phyloP scores from a whole-genome alignment of 176 grass and related monocot species.

The Neostapfia colusana region DNA sequence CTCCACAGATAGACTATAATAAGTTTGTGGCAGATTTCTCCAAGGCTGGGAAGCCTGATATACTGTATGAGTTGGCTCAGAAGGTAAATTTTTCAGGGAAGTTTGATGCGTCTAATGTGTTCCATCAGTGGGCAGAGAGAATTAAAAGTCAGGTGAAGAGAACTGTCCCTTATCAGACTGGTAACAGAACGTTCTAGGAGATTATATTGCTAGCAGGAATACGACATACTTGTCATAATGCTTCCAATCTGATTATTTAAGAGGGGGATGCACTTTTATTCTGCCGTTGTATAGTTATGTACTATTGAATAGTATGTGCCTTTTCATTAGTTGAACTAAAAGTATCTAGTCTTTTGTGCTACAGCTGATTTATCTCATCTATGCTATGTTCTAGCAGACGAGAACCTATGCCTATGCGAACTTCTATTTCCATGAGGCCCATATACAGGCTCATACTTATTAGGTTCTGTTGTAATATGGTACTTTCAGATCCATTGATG shows the following conservation, averaged over 20 bases:
- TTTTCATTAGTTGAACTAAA: background rate
- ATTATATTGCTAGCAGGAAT: background rate
- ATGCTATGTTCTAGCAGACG: slow-evolving; percentile 14
- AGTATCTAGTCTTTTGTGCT: background rate
- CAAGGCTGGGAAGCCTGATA: slow-evolving; percentile 71
- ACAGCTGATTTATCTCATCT: background rate
- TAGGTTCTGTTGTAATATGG: background rate
- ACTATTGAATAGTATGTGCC: background rate
- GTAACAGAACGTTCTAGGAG: slow-evolving; percentile 34
- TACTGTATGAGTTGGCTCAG: slow-evolving; percentile 73
- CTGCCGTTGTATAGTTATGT: slow-evolving; percentile 37
- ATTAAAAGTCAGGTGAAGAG: slow-evolving; percentile 50
- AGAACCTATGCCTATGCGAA: background rate
- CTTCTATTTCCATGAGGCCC: slow-evolving; percentile 3
- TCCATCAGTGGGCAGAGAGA: slow-evolving; percentile 70
- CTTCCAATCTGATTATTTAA: slow-evolving; percentile 30
- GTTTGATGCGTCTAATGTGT: slow-evolving; percentile 61
- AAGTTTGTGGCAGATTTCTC: slow-evolving; percentile 88
- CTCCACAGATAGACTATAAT: slow-evolving; percentile 84
- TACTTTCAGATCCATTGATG: too few species aligned
- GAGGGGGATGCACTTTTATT: slow-evolving; percentile 7
- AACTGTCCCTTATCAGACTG: slow-evolving; percentile 38
- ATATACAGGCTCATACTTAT: slow-evolving; percentile 19
- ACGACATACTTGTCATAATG: slow-evolving; percentile 6
- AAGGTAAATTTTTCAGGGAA: slow-evolving; percentile 77